A percentile compares a stretch with the other conserved stretches of the same genome.
Evolutionary conservation across 306 rosid genomes (phyloP).

Genomic region (Astragalus membranaceus): DNA sequence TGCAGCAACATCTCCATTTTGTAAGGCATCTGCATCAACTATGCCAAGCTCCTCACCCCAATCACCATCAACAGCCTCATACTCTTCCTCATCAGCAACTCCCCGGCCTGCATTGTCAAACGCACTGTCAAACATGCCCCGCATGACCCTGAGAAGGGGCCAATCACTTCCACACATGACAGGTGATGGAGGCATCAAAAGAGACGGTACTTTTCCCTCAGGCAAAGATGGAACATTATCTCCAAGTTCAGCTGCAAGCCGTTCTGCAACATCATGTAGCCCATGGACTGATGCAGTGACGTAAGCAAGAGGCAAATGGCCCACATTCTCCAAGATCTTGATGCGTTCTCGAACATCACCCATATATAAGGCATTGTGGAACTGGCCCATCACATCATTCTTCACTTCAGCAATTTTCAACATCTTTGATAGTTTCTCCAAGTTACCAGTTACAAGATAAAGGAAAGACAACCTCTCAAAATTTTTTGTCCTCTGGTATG

Average conservation of each 20-base stretch:
- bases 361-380: constrained; percentile 84
- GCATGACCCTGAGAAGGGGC: constrained; percentile 88
- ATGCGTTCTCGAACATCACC: constrained; percentile 79
- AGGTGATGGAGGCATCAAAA: constrained; percentile 70
- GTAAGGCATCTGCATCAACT: constrained; percentile 61
- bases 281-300: constrained; percentile 79
- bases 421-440: constrained; percentile 83
- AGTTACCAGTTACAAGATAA: constrained; percentile 82
- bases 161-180: constrained; percentile 80
- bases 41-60: constrained; percentile 81
- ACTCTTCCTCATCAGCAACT: constrained; percentile 51
- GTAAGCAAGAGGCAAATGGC: constrained; percentile 90
- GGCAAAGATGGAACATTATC: constrained; percentile 75
- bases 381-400: constrained; percentile 97
- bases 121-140: constrained; percentile 84
- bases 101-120: constrained; percentile 51
- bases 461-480: constrained; percentile 90
- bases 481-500: constrained; percentile 90
- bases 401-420: constrained; percentile 92
- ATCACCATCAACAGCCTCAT: constrained; percentile 59
- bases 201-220: constrained; percentile 63
- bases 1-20: constrained; percentile 55
- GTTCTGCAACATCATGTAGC: constrained; percentile 68
- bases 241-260: constrained; percentile 75
- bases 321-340: constrained; percentile 82